phyloP scores from a whole-genome alignment of 257 asterid species.

The Petunia secreta region DNA sequence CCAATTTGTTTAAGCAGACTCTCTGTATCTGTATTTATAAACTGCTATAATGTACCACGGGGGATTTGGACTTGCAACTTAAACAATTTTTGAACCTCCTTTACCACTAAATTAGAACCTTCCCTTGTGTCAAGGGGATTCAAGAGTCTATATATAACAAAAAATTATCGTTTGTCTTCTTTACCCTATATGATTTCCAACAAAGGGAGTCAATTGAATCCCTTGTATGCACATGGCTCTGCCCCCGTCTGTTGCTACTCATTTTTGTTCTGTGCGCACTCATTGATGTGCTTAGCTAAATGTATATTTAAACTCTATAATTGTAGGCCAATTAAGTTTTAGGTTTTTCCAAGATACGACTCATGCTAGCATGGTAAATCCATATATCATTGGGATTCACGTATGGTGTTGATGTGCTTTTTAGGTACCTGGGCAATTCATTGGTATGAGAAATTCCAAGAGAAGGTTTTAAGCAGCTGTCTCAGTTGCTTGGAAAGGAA shows the following conservation, averaged over 20 bases:
- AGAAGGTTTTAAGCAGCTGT: conserved; percentile 61
- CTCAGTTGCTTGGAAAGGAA: conserved; percentile 53
- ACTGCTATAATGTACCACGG: too few species aligned
- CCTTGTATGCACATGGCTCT: too few species aligned
- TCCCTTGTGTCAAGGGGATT: too few species aligned
- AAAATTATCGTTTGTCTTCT: too few species aligned
- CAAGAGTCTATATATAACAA: too few species aligned
- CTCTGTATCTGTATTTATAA: background rate
- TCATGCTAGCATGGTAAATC: background rate
- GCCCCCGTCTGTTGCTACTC: background rate
- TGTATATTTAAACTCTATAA: background rate
- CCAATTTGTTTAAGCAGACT: background rate
- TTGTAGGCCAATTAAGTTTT: background rate
- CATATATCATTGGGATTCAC: conserved; percentile 9
- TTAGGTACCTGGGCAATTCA: conserved; percentile 23
- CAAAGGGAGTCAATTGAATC: too few species aligned
- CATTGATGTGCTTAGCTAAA: background rate
- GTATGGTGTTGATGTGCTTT: background rate
- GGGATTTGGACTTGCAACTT: too few species aligned
- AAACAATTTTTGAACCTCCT: too few species aligned
- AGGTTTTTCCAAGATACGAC: background rate
- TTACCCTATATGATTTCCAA: too few species aligned
- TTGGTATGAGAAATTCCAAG: conserved; percentile 40
- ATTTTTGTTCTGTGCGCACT: conserved; percentile 8
- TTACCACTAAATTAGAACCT: too few species aligned